Conservation (phyloP, 129 eudicot species). For the Flaveria brownii region DNA sequence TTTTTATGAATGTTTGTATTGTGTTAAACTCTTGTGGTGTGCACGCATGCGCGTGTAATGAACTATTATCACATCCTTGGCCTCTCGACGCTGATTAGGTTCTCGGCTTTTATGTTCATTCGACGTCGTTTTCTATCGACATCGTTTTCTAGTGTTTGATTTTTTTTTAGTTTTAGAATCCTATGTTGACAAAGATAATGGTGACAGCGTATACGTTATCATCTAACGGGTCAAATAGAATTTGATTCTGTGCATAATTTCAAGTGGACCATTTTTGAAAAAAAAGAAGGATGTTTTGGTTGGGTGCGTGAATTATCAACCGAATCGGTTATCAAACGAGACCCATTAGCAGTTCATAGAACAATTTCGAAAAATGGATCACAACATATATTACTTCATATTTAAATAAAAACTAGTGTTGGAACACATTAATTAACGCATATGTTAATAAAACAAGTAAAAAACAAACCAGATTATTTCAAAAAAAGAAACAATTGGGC, state of each 20-base stretch:
- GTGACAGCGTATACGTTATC: constrained; percentile 1
- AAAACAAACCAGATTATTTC: no score
- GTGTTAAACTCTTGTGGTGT: background rate
- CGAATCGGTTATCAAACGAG: no score
- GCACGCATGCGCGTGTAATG: background rate
- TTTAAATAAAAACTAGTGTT: no score
- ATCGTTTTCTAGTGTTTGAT: background rate
- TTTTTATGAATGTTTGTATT: background rate
- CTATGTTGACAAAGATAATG: background rate
- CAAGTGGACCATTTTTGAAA: constrained; percentile 7
- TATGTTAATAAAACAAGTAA: no score
- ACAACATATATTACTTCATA: no score
- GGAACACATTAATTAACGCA: no score
- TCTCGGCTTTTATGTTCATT: background rate
- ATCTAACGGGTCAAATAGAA: constrained; percentile 8
- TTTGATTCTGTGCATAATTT: constrained; percentile 22
- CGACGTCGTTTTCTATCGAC: background rate
- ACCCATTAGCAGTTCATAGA: no score
- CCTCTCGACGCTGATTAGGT: background rate
- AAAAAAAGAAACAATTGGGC: no score
- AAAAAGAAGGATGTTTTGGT: background rate
- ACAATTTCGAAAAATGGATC: no score
- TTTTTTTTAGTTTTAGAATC: no score
- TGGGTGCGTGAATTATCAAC: constrained; percentile 4
- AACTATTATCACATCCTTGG: background rate